These are phyloP conservation scores for Ajuga chamaepitys DNA, from an alignment of 257 asterid species.

Conservation along the genomic window DNA sequence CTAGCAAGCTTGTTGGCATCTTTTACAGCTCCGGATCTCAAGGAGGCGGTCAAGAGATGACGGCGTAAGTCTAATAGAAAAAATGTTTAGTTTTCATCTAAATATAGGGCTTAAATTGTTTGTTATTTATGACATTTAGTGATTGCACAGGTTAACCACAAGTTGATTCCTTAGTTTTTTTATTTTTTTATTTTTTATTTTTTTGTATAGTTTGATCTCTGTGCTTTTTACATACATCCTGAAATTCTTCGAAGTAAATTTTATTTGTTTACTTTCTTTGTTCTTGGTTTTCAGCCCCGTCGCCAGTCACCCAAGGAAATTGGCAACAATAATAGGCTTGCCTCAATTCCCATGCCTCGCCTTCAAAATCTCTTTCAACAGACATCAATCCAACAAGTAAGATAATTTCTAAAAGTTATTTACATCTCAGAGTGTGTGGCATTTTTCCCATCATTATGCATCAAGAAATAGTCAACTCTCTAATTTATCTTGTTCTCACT, in stretches of 20 bases:
- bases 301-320: conserved; percentile 52
- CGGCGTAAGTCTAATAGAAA: conserved; percentile 34
- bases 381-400: conserved; percentile 89
- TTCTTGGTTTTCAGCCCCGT: conserved; percentile 56
- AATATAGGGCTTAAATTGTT: not conserved
- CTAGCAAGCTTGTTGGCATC: conserved; percentile 58
- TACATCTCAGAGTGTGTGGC: not conserved
- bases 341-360: conserved; percentile 83
- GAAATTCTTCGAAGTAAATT: conserved; percentile 3
- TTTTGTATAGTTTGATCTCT: too few species aligned
- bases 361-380: conserved; percentile 95
- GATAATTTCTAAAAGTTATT: conserved; percentile 10
- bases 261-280: conserved; percentile 6
- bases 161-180: too few species aligned
- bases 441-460: conserved; percentile 9
- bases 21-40: conserved; percentile 57
- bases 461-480: not conserved
- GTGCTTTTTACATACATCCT: too few species aligned
- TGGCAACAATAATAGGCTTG: conserved; percentile 48
- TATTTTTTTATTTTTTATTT: too few species aligned
- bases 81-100: too few species aligned
- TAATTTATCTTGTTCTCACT: conserved; percentile 9
- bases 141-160: conserved; percentile 46
- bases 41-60: conserved; percentile 70
- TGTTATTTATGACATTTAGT: not conserved